Percentiles rank a stretch among this genome's conserved stretches.
Conservation (phyloP, 1,284 basidiomycete genomes). For the Trametes polyzona region DNA sequence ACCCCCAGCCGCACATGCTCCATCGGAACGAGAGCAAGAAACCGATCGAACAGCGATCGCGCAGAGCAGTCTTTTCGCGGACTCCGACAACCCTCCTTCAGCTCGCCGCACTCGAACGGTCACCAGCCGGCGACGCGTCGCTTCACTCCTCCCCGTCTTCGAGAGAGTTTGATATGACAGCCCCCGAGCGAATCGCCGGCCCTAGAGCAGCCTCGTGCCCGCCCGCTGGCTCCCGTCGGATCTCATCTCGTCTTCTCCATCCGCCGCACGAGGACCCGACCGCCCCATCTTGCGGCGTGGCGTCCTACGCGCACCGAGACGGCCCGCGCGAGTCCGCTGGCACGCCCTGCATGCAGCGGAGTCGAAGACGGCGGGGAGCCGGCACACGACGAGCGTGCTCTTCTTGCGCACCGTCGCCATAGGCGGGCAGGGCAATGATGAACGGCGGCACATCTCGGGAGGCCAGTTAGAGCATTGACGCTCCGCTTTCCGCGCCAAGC, state of each 20-base stretch:
- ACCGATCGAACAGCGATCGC: neutral
- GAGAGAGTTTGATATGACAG: conserved; percentile 4
- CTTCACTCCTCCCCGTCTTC: neutral
- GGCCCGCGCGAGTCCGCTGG: neutral
- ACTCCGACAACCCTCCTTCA: neutral
- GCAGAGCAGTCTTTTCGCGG: neutral
- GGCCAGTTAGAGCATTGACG: neutral
- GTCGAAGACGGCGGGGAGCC: neutral
- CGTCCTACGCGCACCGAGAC: neutral
- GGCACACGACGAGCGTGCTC: neutral
- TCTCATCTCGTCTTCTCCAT: neutral
- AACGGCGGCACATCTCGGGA: neutral
- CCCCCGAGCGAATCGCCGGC: conserved; percentile 6
- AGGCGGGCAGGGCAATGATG: neutral
- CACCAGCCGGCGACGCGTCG: conserved; percentile 1
- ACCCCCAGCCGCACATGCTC: neutral
- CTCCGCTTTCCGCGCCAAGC: neutral
- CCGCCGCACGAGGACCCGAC: neutral
- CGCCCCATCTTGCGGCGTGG: neutral
- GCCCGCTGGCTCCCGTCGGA: neutral
- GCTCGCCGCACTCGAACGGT: no score
- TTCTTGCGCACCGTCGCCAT: neutral
- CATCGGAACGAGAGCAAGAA: neutral
- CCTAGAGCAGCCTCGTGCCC: conserved; percentile 8
- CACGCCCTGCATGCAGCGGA: neutral